Evolutionary conservation across 352 stramenopile species (phyloP), one percentile per base, ranked within the genome.

Genomic region (Globisporangium emineosum): DNA sequence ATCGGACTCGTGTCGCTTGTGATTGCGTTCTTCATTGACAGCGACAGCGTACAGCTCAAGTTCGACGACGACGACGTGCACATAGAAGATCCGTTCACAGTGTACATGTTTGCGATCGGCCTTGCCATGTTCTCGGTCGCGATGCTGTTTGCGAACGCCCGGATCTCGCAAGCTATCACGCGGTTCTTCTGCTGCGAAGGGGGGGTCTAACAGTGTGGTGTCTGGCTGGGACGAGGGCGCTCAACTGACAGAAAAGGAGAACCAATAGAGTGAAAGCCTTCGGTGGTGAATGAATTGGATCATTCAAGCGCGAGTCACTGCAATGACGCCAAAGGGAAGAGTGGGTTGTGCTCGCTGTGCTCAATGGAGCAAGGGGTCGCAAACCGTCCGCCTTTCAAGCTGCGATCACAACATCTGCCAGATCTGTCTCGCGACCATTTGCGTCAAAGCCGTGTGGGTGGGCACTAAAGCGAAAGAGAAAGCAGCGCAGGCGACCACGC

Each of bases 131-230:
- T 76, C 27, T 58, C 74, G 43, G 56, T 83, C 50, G 64, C 72
- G 13, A 35, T 81, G 63, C 55, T 85, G 19, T 76, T 88, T 57
- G 76, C 61, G 10, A 65, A 78, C 54, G 74, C 69, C 29, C 68
- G 71, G 7, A 57, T 81, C 49, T 72, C 78, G 21, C 79, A 85
- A 58, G 64, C 66, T 35, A 60, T 81, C 32, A 90, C 81, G 35
- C 74, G 78, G 17, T 86, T 83, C 65, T 83, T 86, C 60, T 87
- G 75, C 66, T 88, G 81, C 59, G 72, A 73, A 56, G 45, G 47
- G 33, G 50, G 58, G 6, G 9, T 33, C 27, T 70, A 70, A 45
- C 27, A 13, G n/a, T 35, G 17, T 56, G 51, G 5, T 25, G 30
- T 12, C 32, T 19, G 42, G 8, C 7, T 67, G 62, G n/a, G 54